Evolutionary conservation across 2,329 filamentous ascomycete genomes (phyloP).

Genomic region (Nemania serpens): DNA sequence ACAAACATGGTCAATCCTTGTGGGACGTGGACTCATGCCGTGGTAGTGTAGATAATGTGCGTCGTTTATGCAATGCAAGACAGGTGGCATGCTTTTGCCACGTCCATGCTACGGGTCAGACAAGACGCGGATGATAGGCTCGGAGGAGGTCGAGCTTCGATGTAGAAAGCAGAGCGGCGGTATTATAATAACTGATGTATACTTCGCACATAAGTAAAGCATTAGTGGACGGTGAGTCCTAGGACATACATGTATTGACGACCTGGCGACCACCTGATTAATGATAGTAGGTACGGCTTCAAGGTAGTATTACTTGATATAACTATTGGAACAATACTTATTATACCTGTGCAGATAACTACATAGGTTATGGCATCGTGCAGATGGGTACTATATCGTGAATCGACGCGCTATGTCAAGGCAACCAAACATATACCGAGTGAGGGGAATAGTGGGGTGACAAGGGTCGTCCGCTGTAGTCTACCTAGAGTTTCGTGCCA

Average conservation of each 20-base stretch:
- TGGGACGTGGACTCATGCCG: neutral
- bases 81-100: conserved; percentile 43
- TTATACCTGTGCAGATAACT: too few relatives aligned
- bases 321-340: too few relatives aligned
- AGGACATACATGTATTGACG: too few relatives aligned
- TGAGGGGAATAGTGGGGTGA: conserved; percentile 23
- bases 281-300: too few relatives aligned
- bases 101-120: conserved; percentile 32
- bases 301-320: too few relatives aligned
- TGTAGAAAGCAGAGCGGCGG: conserved; percentile 15
- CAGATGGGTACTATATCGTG: too few relatives aligned
- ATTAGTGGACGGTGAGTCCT: too few relatives aligned
- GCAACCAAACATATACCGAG: conserved; percentile 14
- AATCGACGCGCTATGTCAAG: too few relatives aligned
- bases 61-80: conserved; percentile 46
- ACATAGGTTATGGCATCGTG: too few relatives aligned
- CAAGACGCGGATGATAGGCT: conserved; percentile 25
- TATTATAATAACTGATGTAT: neutral
- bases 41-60: conserved; percentile 22
- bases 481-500: neutral
- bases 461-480: conserved; percentile 10
- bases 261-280: too few relatives aligned
- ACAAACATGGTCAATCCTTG: too few relatives aligned
- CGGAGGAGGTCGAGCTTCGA: conserved; percentile 11
- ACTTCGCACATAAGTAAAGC: neutral